Evolutionary conservation across 495 filamentous ascomycete species (phyloP).

Genomic region (Parathielavia appendiculata): DNA sequence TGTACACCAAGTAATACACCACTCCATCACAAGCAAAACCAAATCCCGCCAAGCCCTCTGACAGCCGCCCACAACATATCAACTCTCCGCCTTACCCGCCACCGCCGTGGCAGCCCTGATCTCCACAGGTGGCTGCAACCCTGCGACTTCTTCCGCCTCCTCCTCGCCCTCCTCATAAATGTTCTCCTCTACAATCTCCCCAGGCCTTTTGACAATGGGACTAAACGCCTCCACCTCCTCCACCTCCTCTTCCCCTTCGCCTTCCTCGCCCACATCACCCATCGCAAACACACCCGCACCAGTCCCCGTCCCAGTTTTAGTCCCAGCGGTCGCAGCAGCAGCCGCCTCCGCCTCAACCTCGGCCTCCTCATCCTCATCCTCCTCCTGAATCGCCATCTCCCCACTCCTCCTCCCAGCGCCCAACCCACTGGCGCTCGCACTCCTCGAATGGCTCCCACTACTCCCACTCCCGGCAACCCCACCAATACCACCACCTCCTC

Average conservation of each 20-base stretch:
- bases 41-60: too few species aligned
- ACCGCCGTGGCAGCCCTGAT: constrained; percentile 7
- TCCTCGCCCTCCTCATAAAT: constrained; percentile 47
- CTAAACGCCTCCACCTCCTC: constrained; percentile 69
- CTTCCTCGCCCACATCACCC: constrained; percentile 27
- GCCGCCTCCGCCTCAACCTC: constrained; percentile 28
- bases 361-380: constrained; percentile 65
- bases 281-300: neutral
- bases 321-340: neutral
- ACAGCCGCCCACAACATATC: too few species aligned
- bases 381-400: constrained; percentile 77
- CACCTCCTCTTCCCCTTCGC: too few species aligned
- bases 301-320: constrained; percentile 12
- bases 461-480: constrained; percentile 23
- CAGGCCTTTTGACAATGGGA: constrained; percentile 42
- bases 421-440: constrained; percentile 48
- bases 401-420: constrained; percentile 55
- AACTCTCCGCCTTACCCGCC: too few species aligned
- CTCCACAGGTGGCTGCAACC: constrained; percentile 16
- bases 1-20: too few species aligned
- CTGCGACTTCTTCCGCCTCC: constrained; percentile 1
- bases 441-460: constrained; percentile 37
- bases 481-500: constrained; percentile 14
- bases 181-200: constrained; percentile 50
- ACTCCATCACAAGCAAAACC: too few species aligned